Conservation (phyloP, 352 stramenopile genomes). For the Nothophytophthora sp. region DNA sequence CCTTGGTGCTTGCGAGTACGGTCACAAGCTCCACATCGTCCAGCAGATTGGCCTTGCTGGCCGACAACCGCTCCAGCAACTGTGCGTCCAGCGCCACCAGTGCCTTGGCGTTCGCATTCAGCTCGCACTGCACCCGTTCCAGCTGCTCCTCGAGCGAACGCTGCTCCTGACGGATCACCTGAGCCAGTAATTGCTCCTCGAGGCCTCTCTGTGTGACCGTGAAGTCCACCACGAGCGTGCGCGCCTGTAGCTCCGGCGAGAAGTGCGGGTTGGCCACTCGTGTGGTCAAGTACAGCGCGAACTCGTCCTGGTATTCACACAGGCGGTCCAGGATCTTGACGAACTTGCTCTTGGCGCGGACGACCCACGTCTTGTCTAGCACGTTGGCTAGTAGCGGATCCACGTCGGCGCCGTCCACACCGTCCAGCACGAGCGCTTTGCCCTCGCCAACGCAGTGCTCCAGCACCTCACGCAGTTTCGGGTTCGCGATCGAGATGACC, state of each 20-base stretch:
- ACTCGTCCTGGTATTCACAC: conserved; percentile 69
- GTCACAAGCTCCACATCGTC: conserved; percentile 89
- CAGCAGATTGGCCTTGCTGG: conserved; percentile 86
- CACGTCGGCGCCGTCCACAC: conserved; percentile 58
- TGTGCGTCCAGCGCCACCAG: conserved; percentile 84
- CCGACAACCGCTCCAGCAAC: conserved; percentile 84
- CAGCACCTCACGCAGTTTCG: conserved; percentile 82
- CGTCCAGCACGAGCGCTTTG: conserved; percentile 82
- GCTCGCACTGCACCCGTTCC: conserved; percentile 81
- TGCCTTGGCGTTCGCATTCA: conserved; percentile 88
- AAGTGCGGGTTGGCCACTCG: conserved; percentile 71
- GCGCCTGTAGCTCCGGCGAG: conserved; percentile 66
- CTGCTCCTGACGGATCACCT: conserved; percentile 92
- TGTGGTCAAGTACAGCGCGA: conserved; percentile 70
- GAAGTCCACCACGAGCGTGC: conserved; percentile 86
- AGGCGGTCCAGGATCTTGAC: conserved; percentile 72
- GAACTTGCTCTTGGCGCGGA: conserved; percentile 62
- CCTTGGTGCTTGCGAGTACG: conserved; percentile 88
- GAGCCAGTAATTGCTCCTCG: conserved; percentile 90
- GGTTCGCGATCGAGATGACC: conserved; percentile 55
- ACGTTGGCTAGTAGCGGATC: conserved; percentile 64
- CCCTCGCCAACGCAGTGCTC: conserved; percentile 89
- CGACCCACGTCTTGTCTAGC: conserved; percentile 66
- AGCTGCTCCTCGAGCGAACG: conserved; percentile 89
- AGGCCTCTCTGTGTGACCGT: conserved; percentile 91